These are phyloP conservation scores for Vaccinium macrocarpon DNA, from an alignment of 148 eudicot species.

Conservation along the genomic window DNA sequence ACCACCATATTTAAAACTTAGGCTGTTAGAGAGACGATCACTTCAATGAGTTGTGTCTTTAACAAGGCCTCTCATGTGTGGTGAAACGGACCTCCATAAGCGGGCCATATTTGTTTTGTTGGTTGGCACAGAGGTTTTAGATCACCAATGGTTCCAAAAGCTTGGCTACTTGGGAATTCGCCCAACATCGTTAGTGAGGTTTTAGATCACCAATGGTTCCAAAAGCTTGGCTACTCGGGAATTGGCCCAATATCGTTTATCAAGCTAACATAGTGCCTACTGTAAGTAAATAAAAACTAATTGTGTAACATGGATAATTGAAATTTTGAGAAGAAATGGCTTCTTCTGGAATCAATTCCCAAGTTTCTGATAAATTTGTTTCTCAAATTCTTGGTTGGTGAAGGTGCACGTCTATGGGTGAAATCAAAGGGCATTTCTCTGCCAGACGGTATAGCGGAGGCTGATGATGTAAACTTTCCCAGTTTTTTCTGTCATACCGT, in stretches of 20 bases:
- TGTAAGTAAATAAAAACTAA: too few relatives aligned
- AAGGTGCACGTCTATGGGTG: too few relatives aligned
- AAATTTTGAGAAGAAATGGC: constrained; percentile 1
- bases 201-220: not conserved
- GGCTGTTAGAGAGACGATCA: not conserved
- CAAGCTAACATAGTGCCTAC: too few relatives aligned
- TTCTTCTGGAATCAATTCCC: not conserved
- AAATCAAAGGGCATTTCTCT: too few relatives aligned
- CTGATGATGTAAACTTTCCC: too few relatives aligned
- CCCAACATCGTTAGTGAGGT: not conserved
- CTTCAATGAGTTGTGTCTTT: not conserved
- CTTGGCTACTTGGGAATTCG: not conserved
- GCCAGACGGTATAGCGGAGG: too few relatives aligned
- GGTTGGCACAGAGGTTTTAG: not conserved
- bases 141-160: not conserved
- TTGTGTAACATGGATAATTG: not conserved
- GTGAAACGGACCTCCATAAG: not conserved
- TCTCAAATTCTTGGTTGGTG: too few relatives aligned
- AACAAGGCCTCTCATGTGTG: not conserved
- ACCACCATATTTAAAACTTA: not conserved
- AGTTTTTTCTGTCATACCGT: too few relatives aligned
- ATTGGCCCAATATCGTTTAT: not conserved
- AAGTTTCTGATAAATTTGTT: too few relatives aligned
- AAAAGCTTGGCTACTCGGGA: not conserved
- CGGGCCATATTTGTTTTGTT: not conserved